These are phyloP conservation scores for Adiantum capillusveneris DNA, from an alignment of 75 land plant genomes.

Conservation along the genomic window DNA sequence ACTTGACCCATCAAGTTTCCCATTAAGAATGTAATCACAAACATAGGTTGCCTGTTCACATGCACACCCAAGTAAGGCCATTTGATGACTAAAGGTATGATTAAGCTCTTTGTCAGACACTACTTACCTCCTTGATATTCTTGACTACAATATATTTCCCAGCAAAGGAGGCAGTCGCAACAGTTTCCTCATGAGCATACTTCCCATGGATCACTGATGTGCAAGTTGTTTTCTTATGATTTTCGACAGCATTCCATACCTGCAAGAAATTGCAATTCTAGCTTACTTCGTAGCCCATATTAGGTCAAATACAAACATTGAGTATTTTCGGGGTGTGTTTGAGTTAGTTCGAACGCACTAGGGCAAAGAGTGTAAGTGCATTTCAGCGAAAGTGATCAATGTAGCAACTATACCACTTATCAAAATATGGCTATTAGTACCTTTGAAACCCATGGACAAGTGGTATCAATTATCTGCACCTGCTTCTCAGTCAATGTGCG, in stretches of 20 bases:
- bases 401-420: not conserved
- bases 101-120: no score
- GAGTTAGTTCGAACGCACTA: no score
- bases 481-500: slow-evolving; percentile 57
- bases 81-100: no score
- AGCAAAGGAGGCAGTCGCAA: slow-evolving; percentile 96
- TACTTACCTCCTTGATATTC: slow-evolving; percentile 74
- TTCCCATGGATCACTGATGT: slow-evolving; percentile 96
- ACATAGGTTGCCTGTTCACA: slow-evolving; percentile 71
- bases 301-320: no score
- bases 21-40: slow-evolving; percentile 84
- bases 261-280: slow-evolving; percentile 18
- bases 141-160: slow-evolving; percentile 76
- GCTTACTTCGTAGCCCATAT: no score
- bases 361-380: no score
- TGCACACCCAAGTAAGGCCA: no score
- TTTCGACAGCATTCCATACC: slow-evolving; percentile 97
- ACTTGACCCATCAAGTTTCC: slow-evolving; percentile 89
- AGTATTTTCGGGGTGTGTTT: no score
- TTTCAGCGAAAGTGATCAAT: no score
- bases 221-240: slow-evolving; percentile 88
- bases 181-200: slow-evolving; percentile 89
- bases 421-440: slow-evolving; percentile 23
- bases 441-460: slow-evolving; percentile 98
- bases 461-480: slow-evolving; percentile 92